These are phyloP conservation scores for Porpolomopsis calyptriformis DNA, from an alignment of 768 basidiomycete species.

Conservation along the genomic window DNA sequence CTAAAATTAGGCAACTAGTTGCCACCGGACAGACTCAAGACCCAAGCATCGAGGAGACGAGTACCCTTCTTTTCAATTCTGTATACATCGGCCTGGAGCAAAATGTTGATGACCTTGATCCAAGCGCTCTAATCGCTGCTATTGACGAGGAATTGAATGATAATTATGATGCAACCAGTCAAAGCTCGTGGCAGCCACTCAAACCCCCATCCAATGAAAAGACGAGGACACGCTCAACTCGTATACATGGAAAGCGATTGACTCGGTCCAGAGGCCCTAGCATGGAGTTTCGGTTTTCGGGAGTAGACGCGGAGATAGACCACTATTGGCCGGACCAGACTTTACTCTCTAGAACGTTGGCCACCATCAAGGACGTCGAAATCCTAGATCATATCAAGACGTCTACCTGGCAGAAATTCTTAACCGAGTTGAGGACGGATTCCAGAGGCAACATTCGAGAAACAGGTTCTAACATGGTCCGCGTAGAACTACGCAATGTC, in stretches of 20 bases:
- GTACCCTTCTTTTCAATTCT: slow-evolving; percentile 82
- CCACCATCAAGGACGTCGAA: slow-evolving; percentile 64
- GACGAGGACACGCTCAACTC: slow-evolving; percentile 27
- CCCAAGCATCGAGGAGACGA: slow-evolving; percentile 58
- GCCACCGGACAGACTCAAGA: slow-evolving; percentile 84
- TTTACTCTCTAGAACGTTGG: slow-evolving; percentile 54
- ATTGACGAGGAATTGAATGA: slow-evolving; percentile 87
- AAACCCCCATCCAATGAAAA: slow-evolving; percentile 38
- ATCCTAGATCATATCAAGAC: slow-evolving; percentile 97
- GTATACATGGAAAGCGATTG: slow-evolving; percentile 48
- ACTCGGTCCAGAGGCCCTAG: slow-evolving; percentile 66
- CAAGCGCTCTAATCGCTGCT: slow-evolving; percentile 71
- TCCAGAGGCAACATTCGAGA: slow-evolving; percentile 82
- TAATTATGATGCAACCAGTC: slow-evolving; percentile 59
- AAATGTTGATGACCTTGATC: slow-evolving; percentile 64
- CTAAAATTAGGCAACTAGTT: slow-evolving; percentile 85
- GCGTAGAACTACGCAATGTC: slow-evolving; percentile 67
- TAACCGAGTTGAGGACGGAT: slow-evolving; percentile 77
- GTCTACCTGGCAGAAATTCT: slow-evolving; percentile 96
- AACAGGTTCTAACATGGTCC: slow-evolving; percentile 90
- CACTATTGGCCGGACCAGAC: slow-evolving; percentile 44
- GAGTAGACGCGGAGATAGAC: slow-evolving; percentile 57
- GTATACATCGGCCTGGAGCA: slow-evolving; percentile 86
- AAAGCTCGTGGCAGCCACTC: slow-evolving; percentile 90
- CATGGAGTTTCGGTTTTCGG: slow-evolving; percentile 73